Base-by-base conservation (phyloP, 139 green algal species). In the Mesotaenium endlicherianum region DNA sequence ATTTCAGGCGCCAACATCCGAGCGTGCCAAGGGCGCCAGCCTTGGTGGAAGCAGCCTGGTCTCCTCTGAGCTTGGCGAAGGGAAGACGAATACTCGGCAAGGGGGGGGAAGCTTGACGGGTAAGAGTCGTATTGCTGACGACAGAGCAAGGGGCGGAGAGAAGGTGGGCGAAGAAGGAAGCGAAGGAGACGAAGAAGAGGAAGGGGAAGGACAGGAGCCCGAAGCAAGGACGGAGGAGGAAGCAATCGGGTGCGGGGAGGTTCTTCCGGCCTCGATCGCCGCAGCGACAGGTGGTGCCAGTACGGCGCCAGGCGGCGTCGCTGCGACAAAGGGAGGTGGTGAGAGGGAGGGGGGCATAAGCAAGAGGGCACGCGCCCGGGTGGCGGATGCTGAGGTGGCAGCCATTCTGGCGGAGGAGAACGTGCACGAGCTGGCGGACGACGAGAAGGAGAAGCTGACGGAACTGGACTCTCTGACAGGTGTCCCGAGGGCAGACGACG, bases 401-500 rank as follows among this genome's bases (percentile, higher is more conserved):
- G 81, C 75, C 47, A 82, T 84, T 8, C 75, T 82, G 59, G 83
- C 47, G 30, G 89, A 89, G 81, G 82, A 89, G 39, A 85, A 91
- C 1, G 81, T 82, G 41, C 41, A 45, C 3, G 75, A 86, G 71
- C 41, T 88, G 31, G 5, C 71, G 1, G 81, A 82, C 20, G 86
- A 71, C n/a, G 77, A 84, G 69, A 75, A 50, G 39, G 83, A 85
- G 49, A 31, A 70, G 80, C 34, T 88, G 41, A 86, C 47, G 40
- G 81, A 88, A 57, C 40, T 82, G 8, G 80, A 90, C 86, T 53
- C 64, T 1, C 57, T 85, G 8, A 88, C 81, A 11, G 86, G 72
- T 34, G 6, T 85, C 3, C 95, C 96, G 0, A 85, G 84, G 0
- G n/a, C 68, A 3, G 90, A 94, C 1, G 96, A 99, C 75, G 81